Evolutionary conservation across 352 stramenopile species (phyloP), one percentile per base, ranked within the genome.

Genomic region (Peronospora belbahrii): DNA sequence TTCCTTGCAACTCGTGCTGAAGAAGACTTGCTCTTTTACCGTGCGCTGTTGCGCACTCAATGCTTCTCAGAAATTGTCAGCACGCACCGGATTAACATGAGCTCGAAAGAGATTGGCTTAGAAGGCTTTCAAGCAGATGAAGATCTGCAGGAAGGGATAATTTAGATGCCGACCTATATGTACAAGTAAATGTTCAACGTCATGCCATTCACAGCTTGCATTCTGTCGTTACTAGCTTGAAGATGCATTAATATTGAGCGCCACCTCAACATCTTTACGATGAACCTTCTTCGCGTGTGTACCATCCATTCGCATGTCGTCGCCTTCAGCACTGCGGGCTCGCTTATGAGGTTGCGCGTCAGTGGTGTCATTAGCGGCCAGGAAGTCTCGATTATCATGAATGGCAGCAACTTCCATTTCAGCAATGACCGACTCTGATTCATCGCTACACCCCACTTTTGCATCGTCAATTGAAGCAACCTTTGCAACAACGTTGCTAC

Each of bases 41-140:
- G 76, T 23, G 62, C 70, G 25, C 58, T 92, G 1, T 58, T 92
- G 40, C 75, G 81, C 6, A 76, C 81, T 13, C 81, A 92, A 56
- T 87, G 75, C 45, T 92, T 92, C 40, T 92, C 81, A 3, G 81
- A 92, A 58, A 82, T 90, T 40, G 65, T 89, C 10, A 88, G 78
- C 33, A 67, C 74, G 0, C 81, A 89, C 40, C 68, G 78, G 22
- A 88, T 89, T 28, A 68, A 88, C 40, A 66, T 72, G 46, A 55
- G 52, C 18, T 59, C 36, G 6, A 74, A 55, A 37, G 66, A 74
- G 27, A 37, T 42, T 8, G 67, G 64, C 3, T 46, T 43, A 40
- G 44, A 48, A 20, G 44, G 33, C n/a, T 25, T 59, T 8, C 60
- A 57, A 4, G 32, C 50, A 24, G 55, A 70, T 14, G 63, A 70